Percentiles rank a stretch among this genome's conserved stretches.
Evolutionary conservation across 495 filamentous ascomycete genomes (phyloP).

Genomic region (Neurospora discreta): DNA sequence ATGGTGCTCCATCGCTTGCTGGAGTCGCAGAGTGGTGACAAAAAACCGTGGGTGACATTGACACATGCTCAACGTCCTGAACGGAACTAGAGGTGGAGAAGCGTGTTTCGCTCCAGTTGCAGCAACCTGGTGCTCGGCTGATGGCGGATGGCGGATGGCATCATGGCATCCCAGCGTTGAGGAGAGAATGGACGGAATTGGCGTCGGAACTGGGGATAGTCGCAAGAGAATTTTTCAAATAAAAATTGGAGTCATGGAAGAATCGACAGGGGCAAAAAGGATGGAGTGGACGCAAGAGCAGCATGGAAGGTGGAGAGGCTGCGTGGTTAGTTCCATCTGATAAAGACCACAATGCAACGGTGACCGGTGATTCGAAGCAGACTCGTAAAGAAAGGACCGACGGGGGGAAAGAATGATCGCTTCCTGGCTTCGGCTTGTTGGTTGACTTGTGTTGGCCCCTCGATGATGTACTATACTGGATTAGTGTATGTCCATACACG

Average conservation of each 20-base stretch:
- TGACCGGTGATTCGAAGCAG: neutral
- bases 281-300: neutral
- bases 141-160: neutral
- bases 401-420: neutral
- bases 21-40: neutral
- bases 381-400: neutral
- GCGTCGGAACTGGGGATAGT: neutral
- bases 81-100: neutral
- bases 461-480: neutral
- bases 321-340: constrained; percentile 22
- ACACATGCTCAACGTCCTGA: neutral
- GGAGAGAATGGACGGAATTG: neutral
- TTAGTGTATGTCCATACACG: neutral
- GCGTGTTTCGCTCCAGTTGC: neutral
- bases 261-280: neutral
- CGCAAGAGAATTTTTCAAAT: neutral
- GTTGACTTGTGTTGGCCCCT: neutral
- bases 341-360: constrained; percentile 11
- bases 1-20: neutral
- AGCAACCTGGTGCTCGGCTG: neutral
- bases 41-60: neutral
- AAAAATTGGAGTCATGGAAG: neutral
- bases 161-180: neutral
- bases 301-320: neutral
- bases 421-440: neutral